Base-by-base conservation (phyloP, 768 basidiomycete genomes). In the Collybia sordida region DNA sequence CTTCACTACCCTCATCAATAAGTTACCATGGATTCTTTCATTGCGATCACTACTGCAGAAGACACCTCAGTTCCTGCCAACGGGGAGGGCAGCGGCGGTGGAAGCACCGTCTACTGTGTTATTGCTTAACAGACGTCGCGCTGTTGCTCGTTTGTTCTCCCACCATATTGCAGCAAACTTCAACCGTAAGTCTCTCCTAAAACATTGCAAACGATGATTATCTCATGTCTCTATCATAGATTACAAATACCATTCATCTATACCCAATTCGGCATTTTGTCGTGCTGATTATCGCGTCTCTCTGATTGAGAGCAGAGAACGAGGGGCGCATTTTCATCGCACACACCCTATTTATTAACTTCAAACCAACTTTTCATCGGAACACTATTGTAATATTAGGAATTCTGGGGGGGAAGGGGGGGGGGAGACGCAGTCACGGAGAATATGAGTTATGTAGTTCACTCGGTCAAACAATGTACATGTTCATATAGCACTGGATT, bases 61-160 rank as follows among this genome's bases (percentile, higher is more conserved):
- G 47, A 49, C 17, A 34, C 22, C 47, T 31, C 38, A n/a, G n/a
- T 49, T 28, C 47, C 47, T 17, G 4, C 44, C 27, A 45, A 45
- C 28, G 44, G 34, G 44, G 44, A 45, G 44, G 19, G 27, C 35
- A 22, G 28, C 15, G 28, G 28, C 2, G 21, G n/a, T 2, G 47
- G 47, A 36, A 41, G 11, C 38, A 17, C 21, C 38, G 22, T 19
- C 24, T 48, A 48, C 24, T 48, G 47, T 39, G 47, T 48, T 41
- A 38, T 48, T 24, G 47, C 47, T 41, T 49, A 39, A 49, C 39
- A 41, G 21, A 42, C 7, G 36, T 49, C 47, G 39, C 47, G 25
- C 47, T 4, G 31, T 11, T 31, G 11, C 14, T 6, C 31, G 11
- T 34, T 21, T 27, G 4, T 14, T 19, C 17, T 4, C 6, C 3